Conservation (phyloP, 2,329 filamentous ascomycete genomes). For the Microdochium nivale region DNA sequence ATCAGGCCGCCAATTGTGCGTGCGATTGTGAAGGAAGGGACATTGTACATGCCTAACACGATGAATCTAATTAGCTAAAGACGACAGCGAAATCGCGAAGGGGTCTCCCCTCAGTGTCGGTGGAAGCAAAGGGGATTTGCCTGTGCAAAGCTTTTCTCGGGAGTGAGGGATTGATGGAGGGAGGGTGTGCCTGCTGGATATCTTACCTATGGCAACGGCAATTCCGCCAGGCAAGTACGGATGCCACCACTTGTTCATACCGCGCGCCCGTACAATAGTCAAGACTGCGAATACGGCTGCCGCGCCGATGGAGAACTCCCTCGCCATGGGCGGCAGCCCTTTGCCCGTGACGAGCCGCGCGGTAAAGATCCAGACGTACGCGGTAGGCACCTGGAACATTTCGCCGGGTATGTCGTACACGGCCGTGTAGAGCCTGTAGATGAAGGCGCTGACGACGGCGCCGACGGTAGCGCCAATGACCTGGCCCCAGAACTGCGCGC, state of each 20-base stretch:
- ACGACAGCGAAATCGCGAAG: too few species aligned
- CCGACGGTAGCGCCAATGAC: constrained; percentile 83
- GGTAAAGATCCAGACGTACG: constrained; percentile 96
- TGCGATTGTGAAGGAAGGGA: constrained; percentile 89
- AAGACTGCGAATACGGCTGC: constrained; percentile 63
- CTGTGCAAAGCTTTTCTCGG: too few species aligned
- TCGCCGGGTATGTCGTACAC: constrained; percentile 86
- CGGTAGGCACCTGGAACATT: constrained; percentile 88
- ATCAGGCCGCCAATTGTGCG: constrained; percentile 68
- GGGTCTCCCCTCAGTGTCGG: too few species aligned
- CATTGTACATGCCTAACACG: constrained; percentile 84
- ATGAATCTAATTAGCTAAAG: constrained; percentile 1
- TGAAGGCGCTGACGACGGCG: constrained; percentile 73
- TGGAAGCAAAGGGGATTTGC: too few species aligned
- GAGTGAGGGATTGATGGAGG: neutral
- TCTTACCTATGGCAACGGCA: constrained; percentile 82
- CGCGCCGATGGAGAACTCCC: constrained; percentile 69
- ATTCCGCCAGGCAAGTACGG: constrained; percentile 83
- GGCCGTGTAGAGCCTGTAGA: constrained; percentile 80
- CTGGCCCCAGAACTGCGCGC: constrained; percentile 94
- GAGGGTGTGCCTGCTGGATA: constrained; percentile 14
- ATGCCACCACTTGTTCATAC: constrained; percentile 53
- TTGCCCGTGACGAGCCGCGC: constrained; percentile 86
- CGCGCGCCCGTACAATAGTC: constrained; percentile 61
- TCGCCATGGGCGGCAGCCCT: constrained; percentile 76